Percentiles rank a stretch among this genome's conserved stretches.
phyloP scores from a whole-genome alignment of 2,329 filamentous ascomycete species.

The Tolypocladium album region DNA sequence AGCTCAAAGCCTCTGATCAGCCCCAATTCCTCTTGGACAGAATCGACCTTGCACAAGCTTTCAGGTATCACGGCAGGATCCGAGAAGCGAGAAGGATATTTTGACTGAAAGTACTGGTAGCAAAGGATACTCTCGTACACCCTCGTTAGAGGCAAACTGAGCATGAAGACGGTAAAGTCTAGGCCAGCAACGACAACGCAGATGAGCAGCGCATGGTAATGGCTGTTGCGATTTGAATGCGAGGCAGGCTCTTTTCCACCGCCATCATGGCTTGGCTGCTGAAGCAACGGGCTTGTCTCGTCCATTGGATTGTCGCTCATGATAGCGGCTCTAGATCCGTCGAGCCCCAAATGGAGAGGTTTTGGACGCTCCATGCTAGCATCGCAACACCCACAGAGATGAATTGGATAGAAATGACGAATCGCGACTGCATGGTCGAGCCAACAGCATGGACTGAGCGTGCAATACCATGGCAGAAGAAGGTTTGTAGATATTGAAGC shows the following conservation, averaged over 20 bases:
- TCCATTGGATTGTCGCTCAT: neutral
- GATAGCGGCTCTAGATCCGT: neutral
- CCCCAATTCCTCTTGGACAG: neutral
- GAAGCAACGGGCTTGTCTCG: neutral
- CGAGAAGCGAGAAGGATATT: neutral
- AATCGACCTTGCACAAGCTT: neutral
- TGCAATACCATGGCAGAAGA: neutral
- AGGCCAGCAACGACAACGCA: neutral
- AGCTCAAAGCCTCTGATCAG: neutral
- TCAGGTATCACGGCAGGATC: neutral
- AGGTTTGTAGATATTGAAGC: neutral
- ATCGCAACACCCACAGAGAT: neutral
- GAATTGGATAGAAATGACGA: neutral
- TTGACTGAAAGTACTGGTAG: neutral
- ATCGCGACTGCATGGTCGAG: neutral
- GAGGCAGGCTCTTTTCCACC: neutral
- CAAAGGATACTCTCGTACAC: neutral
- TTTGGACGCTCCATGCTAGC: neutral
- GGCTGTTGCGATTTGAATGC: neutral
- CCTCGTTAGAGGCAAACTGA: neutral
- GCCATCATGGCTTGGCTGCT: neutral
- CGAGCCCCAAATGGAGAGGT: neutral
- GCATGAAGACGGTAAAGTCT: neutral
- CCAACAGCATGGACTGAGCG: neutral
- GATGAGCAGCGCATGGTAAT: neutral